Base-by-base conservation (phyloP, 331 rosid genomes). In the Dryas integrifolia region DNA sequence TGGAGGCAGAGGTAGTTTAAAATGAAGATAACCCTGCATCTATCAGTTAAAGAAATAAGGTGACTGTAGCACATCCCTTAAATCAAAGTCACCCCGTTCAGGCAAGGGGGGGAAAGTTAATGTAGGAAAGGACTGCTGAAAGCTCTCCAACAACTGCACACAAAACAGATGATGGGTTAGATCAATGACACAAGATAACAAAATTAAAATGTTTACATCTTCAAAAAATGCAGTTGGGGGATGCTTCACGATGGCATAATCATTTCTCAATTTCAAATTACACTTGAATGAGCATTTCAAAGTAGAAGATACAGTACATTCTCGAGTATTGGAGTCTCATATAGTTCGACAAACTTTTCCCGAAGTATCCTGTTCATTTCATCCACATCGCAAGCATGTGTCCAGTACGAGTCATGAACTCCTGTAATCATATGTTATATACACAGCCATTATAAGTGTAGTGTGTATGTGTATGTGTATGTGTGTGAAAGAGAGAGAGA, bases 361-460 rank as follows among this genome's bases (percentile, higher is more conserved):
- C 98, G 74, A 1, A 94, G 90, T 79, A 91, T 85, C 79, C 72
- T 80, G 82, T 88, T 94, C 96, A 91, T 85, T 82, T 75, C 71
- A 85, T 89, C 97, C 83, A 91, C 98, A 61, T 94, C 92, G 58
- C 97, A 85, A 3, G 97, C 98, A 46, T 94, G 96, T 1, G 98
- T 94, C 98, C 98, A 94, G 70, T 89, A 94, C 11, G 98, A 94
- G 82, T 94, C 98, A 80, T 94, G 98, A 79, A 94, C 98, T 80
- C 98, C 97, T 94, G 81, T 80, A 78, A 75, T 73, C 58, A 82
- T 18, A 65, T 46, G 72, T 74, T 39, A 59, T 67, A 30, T 48
- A 70, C 35, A 76, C 58, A 7, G 24, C 24, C 12, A 77, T 38
- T 24, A 26, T 30, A 68, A 45, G 59, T 48, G 44, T 38, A 45